phyloP scores from a whole-genome alignment of 2,329 filamentous ascomycete species.

The Monascus ruber region DNA sequence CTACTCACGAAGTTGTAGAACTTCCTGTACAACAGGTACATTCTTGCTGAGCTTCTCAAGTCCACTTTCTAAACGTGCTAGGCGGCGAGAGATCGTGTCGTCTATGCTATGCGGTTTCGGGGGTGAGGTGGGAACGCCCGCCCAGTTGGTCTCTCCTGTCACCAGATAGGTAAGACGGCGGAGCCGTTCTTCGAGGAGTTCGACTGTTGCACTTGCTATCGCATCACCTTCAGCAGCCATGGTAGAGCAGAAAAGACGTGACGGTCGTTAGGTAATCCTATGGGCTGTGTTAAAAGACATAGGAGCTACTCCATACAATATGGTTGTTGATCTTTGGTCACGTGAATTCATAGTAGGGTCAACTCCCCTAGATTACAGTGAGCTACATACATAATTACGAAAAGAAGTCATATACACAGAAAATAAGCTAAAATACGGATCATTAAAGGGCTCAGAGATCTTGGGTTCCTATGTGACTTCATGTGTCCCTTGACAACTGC shows the following conservation, averaged over 20 bases:
- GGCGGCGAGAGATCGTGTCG: constrained; percentile 28
- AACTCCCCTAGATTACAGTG: too few species aligned
- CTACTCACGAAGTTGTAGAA: constrained; percentile 31
- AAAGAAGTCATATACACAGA: too few species aligned
- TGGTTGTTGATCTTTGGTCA: too few species aligned
- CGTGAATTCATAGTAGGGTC: too few species aligned
- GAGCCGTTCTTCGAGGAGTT: constrained; percentile 34
- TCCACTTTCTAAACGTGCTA: constrained; percentile 27
- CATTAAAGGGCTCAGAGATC: too few species aligned
- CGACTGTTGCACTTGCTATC: constrained; percentile 29
- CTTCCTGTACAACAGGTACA: constrained; percentile 29
- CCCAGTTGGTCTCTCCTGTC: constrained; percentile 30
- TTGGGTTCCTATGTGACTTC: neutral
- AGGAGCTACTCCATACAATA: too few species aligned
- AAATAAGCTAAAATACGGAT: too few species aligned
- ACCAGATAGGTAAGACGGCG: constrained; percentile 35
- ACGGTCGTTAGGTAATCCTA: too few species aligned
- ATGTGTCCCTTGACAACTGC: too few species aligned
- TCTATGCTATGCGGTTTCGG: constrained; percentile 23
- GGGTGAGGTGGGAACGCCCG: constrained; percentile 24
- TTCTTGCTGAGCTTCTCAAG: constrained; percentile 26
- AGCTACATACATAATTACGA: too few species aligned
- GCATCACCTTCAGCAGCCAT: constrained; percentile 25
- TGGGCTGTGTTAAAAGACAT: too few species aligned
- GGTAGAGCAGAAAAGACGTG: constrained; percentile 1